Evolutionary conservation across 2,329 filamentous ascomycete species (phyloP).

Genomic region (Verticillium nubilum): DNA sequence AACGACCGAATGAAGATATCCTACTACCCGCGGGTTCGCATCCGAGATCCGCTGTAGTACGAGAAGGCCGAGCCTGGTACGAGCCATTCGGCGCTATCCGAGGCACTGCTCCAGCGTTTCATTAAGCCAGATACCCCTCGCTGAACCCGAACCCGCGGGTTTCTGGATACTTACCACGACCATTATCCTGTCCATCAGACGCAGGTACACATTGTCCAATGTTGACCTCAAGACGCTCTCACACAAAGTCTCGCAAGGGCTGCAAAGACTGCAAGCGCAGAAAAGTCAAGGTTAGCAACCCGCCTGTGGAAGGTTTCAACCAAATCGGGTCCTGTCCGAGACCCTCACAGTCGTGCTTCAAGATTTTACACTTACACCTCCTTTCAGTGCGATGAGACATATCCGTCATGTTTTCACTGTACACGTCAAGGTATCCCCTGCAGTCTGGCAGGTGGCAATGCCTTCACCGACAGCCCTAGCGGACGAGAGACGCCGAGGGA

Average conservation of each 20-base stretch:
- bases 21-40: neutral
- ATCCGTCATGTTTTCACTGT: conserved; percentile 24
- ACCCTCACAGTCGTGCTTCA: neutral
- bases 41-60: neutral
- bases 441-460: conserved; percentile 14
- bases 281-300: conserved; percentile 23
- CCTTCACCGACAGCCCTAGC: neutral
- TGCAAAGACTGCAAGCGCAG: conserved; percentile 25
- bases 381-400: conserved; percentile 17
- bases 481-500: conserved; percentile 2
- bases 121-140: neutral
- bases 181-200: neutral
- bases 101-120: neutral
- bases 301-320: too few species aligned
- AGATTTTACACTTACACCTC: neutral
- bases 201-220: conserved; percentile 12
- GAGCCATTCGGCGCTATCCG: neutral
- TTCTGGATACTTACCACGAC: neutral
- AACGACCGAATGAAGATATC: too few species aligned
- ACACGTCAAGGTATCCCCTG: conserved; percentile 20
- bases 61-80: neutral
- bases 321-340: neutral
- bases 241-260: conserved; percentile 27
- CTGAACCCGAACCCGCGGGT: conserved; percentile 5
- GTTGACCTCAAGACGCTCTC: conserved; percentile 3